Evolutionary conservation across 1,139 yeast species (phyloP).

Genomic region (Pichia sp.): DNA sequence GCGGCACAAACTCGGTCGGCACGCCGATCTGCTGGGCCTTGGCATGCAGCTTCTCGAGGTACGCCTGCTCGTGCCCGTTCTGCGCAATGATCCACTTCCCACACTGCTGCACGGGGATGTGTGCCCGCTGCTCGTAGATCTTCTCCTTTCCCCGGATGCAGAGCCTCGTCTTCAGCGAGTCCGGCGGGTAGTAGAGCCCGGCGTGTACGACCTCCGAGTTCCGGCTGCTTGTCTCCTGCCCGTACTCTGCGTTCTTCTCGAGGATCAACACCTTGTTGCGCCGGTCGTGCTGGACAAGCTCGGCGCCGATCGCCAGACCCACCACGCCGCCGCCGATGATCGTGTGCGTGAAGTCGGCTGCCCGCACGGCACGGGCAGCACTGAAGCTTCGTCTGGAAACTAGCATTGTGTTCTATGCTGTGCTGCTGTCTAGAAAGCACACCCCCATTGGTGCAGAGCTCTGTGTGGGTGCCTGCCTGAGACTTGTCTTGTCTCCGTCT

Average conservation of each 20-base stretch:
- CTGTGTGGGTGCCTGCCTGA: no score
- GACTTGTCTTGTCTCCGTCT: no score
- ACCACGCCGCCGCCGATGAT: slow-evolving; percentile 87
- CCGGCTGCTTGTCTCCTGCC: slow-evolving; percentile 78
- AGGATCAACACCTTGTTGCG: slow-evolving; percentile 52
- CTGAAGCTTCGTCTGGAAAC: not conserved
- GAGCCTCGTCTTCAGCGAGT: slow-evolving; percentile 60
- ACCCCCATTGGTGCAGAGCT: no score
- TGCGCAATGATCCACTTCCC: slow-evolving; percentile 94
- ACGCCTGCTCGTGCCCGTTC: slow-evolving; percentile 55
- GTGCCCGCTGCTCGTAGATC: slow-evolving; percentile 49
- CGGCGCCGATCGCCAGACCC: slow-evolving; percentile 78
- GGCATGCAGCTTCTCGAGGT: slow-evolving; percentile 52
- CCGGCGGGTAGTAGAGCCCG: slow-evolving; percentile 74
- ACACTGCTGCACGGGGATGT: slow-evolving; percentile 50
- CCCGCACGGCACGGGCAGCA: not conserved
- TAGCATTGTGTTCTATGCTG: not conserved
- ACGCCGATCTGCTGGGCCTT: slow-evolving; percentile 45
- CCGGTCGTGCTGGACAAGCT: slow-evolving; percentile 46
- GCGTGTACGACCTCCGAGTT: slow-evolving; percentile 94
- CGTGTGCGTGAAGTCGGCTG: slow-evolving; percentile 66
- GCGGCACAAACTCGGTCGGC: slow-evolving; percentile 54
- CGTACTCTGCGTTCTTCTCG: slow-evolving; percentile 62
- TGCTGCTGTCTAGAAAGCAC: no score
- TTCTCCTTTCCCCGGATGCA: slow-evolving; percentile 72